Evolutionary conservation across 345 rosid genomes (phyloP), one percentile per base, ranked within the genome.

Genomic region (Geranium brycei): DNA sequence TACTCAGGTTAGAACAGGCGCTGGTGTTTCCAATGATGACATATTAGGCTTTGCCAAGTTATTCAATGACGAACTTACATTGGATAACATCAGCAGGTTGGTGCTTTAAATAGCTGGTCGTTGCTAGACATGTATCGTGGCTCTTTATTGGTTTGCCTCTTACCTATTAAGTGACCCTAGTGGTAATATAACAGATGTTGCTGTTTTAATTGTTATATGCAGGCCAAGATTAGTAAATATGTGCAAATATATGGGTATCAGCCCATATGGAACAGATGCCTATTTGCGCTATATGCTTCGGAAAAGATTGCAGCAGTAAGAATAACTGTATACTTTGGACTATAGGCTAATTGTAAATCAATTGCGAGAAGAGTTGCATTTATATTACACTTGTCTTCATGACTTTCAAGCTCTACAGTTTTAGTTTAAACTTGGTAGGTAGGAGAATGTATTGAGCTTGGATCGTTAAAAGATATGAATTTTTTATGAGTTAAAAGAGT

Each of bases 211-310:
- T 75, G 78, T 31, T 65, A 64, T 64, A 15, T 77, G 67, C 85
- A 91, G 98, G 85, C 82, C 98, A 67, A 91, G 96, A 47, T 71
- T 91, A 61, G 96, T 91, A 73, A 91, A 83, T 76, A 91, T 91
- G 98, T 91, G 96, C 85, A 89, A 89, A 69, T 91, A 91, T 78
- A 91, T 91, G 98, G 98, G 98, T 75, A 83, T 89, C 71, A 87
- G 85, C 65, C 98, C 98, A 57, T 89, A 71, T 53, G 98, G 98
- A 69, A 91, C 98, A 59, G 98, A 89, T 78, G 95, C 96, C 62
- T 87, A 91, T 75, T 75, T 91, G 59, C 98, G 98, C 10, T 89
- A 73, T 74, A 89, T 87, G 98, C 98, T 91, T 70, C 87, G 96
- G 68, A 83, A 72, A 80, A 84, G 96, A 81, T 71, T 91, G 56